Conservation (phyloP, 306 rosid genomes). For the Herpetospermum pedunculosum region DNA sequence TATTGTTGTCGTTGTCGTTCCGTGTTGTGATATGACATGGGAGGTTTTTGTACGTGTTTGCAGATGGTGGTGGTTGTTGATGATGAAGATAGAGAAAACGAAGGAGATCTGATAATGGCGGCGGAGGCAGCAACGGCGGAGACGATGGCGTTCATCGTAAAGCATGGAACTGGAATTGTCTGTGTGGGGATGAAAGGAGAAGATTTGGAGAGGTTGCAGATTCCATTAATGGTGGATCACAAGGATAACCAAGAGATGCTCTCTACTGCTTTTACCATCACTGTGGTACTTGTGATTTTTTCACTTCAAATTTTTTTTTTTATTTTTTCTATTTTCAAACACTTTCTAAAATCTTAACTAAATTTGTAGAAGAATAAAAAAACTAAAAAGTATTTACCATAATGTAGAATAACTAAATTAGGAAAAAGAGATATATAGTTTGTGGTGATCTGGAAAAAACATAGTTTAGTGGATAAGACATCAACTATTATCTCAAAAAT, state of each 20-base stretch:
- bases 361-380: no score
- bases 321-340: neutral
- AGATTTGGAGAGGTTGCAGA: conserved; percentile 63
- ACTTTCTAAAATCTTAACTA: neutral
- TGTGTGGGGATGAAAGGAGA: conserved; percentile 74
- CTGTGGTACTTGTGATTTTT: conserved; percentile 46
- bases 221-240: conserved; percentile 76
- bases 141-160: conserved; percentile 86
- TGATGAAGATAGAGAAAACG: conserved; percentile 83
- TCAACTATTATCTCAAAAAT: no score
- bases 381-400: no score
- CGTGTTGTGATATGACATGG: neutral
- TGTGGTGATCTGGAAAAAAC: no score
- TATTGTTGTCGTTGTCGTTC: neutral
- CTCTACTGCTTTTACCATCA: conserved; percentile 61
- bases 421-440: no score
- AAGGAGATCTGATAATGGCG: conserved; percentile 89
- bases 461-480: no score
- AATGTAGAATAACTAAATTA: no score
- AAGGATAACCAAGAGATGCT: conserved; percentile 65
- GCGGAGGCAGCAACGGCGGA: conserved; percentile 64
- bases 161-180: conserved; percentile 80
- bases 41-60: neutral
- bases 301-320: neutral
- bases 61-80: conserved; percentile 81